Conservation (phyloP, 257 asterid genomes). For the Coffea canephora region DNA sequence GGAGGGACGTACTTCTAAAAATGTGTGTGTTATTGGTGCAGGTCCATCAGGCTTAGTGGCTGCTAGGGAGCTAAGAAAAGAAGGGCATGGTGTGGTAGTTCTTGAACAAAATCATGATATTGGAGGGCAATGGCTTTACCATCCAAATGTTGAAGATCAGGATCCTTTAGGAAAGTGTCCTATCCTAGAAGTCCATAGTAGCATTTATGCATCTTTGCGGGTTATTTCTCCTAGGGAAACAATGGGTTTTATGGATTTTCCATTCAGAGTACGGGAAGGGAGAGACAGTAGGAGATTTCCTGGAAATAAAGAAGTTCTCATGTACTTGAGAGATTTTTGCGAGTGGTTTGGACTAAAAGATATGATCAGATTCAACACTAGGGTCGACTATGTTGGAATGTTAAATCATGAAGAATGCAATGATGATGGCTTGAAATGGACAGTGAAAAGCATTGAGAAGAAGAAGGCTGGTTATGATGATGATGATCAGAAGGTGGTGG, state of each 20-base stretch:
- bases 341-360: slow-evolving; percentile 63
- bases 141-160: slow-evolving; percentile 53
- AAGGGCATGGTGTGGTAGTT: slow-evolving; percentile 76
- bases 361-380: slow-evolving; percentile 67
- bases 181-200: slow-evolving; percentile 58
- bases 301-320: slow-evolving; percentile 62
- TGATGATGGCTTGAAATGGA: slow-evolving; percentile 57
- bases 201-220: slow-evolving; percentile 65
- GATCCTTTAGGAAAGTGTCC: slow-evolving; percentile 42
- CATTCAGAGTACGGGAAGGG: slow-evolving; percentile 53
- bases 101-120: slow-evolving; percentile 73
- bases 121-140: slow-evolving; percentile 92
- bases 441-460: slow-evolving; percentile 47
- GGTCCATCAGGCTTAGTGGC: slow-evolving; percentile 87
- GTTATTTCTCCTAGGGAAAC: slow-evolving; percentile 65
- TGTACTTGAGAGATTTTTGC: slow-evolving; percentile 67
- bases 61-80: slow-evolving; percentile 74
- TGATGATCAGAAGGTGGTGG: slow-evolving; percentile 35
- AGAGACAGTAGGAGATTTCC: slow-evolving; percentile 84
- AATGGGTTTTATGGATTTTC: slow-evolving; percentile 85
- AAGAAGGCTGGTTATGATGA: background rate
- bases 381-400: slow-evolving; percentile 67
- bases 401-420: slow-evolving; percentile 34
- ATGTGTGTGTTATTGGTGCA: slow-evolving; percentile 75
- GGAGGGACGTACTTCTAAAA: slow-evolving; percentile 35